phyloP scores from a whole-genome alignment of 345 rosid species.

The Melaleuca quinquenervia region DNA sequence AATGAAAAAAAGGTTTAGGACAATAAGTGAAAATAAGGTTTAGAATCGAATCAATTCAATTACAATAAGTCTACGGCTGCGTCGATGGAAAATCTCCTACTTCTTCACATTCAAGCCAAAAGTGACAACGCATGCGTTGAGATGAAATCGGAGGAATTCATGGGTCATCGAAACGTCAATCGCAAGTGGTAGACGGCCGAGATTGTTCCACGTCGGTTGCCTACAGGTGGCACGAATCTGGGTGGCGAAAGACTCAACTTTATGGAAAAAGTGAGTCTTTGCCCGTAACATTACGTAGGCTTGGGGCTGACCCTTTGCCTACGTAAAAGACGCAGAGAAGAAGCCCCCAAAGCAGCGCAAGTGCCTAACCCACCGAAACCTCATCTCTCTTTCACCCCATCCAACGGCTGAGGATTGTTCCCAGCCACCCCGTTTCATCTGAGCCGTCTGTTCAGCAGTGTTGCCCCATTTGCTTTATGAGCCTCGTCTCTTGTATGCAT shows the following conservation, averaged over 20 bases:
- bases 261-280: neutral
- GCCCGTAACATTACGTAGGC: slow-evolving; percentile 1
- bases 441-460: slow-evolving; percentile 6
- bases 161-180: neutral
- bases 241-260: neutral
- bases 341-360: slow-evolving; percentile 28
- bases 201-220: neutral
- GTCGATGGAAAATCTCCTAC: neutral
- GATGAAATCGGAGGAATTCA: neutral
- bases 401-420: slow-evolving; percentile 3
- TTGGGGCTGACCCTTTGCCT: slow-evolving; percentile 10
- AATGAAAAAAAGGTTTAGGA: too few relatives aligned
- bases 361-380: slow-evolving; percentile 32
- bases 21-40: too few relatives aligned
- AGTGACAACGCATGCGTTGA: neutral
- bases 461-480: neutral
- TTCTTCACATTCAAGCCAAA: neutral
- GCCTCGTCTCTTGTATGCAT: neutral
- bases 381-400: slow-evolving; percentile 3
- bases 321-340: slow-evolving; percentile 20
- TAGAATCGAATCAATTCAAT: too few relatives aligned
- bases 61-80: too few relatives aligned
- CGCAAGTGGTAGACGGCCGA: neutral
- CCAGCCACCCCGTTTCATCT: slow-evolving; percentile 28
- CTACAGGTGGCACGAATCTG: slow-evolving; percentile 1